Conservation (phyloP, 2,329 filamentous ascomycete species). For the Arthrobotrys sinensis region DNA sequence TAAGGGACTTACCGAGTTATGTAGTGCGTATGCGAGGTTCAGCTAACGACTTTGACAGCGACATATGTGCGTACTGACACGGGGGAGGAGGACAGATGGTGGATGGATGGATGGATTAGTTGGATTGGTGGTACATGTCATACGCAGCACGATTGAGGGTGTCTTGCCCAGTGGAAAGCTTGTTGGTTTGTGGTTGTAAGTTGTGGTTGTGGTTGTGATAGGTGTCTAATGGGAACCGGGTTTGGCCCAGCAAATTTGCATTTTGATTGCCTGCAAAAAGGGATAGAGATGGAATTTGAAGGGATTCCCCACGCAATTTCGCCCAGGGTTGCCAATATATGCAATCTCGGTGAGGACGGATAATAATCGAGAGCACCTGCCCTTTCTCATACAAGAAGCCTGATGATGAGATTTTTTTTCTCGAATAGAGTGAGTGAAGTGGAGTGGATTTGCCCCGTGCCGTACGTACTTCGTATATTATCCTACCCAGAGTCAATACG, state of each 20-base stretch:
- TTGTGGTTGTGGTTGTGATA: conserved; percentile 1
- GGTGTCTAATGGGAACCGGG: conserved; percentile 8
- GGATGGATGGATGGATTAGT: background rate
- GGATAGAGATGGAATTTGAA: conserved; percentile 53
- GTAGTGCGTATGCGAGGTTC: conserved; percentile 25
- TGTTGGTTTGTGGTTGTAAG: conserved; percentile 1
- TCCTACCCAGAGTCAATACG: background rate
- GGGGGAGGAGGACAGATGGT: background rate
- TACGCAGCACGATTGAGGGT: background rate
- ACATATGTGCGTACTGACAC: conserved; percentile 18
- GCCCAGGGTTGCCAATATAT: conserved; percentile 15
- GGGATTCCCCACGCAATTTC: conserved; percentile 47
- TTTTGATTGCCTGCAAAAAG: conserved; percentile 43
- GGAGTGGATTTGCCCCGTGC: background rate
- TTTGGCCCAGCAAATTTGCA: conserved; percentile 16
- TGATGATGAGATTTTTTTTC: background rate
- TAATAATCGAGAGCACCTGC: conserved; percentile 7
- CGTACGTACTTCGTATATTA: too few species aligned
- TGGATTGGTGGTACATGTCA: background rate
- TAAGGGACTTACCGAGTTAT: conserved; percentile 32
- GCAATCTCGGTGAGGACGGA: conserved; percentile 25
- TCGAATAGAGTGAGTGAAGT: background rate
- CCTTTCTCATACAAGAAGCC: background rate
- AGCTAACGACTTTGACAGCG: conserved; percentile 26
- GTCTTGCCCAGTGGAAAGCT: conserved; percentile 11